Conservation (phyloP, 768 basidiomycete species). For the Gyrodon lividus region DNA sequence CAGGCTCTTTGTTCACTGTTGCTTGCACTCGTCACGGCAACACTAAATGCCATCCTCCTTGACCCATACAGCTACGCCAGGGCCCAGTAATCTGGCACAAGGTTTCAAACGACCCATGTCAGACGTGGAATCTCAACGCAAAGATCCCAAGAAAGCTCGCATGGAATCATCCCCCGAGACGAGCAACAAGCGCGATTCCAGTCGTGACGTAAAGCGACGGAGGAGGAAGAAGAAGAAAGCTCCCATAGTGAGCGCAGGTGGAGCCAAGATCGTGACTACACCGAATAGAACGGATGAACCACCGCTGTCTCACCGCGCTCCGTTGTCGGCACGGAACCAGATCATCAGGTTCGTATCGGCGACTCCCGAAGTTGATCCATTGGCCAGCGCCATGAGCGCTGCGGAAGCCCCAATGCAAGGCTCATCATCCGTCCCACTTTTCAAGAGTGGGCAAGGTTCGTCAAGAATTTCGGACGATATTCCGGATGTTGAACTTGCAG, state of each 20-base stretch:
- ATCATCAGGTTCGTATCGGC: conserved; percentile 27
- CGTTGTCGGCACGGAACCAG: conserved; percentile 24
- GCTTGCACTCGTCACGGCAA: neutral
- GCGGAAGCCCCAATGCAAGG: neutral
- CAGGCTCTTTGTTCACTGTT: neutral
- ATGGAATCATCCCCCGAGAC: conserved; percentile 18
- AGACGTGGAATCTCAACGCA: conserved; percentile 21
- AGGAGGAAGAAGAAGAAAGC: conserved; percentile 31
- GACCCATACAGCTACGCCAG: conserved; percentile 20
- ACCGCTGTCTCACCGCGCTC: conserved; percentile 8
- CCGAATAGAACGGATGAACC: conserved; percentile 9
- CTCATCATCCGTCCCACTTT: neutral
- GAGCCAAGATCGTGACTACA: conserved; percentile 11
- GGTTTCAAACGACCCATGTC: conserved; percentile 21
- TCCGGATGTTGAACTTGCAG: neutral
- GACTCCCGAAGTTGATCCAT: conserved; percentile 12
- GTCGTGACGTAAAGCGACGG: conserved; percentile 26
- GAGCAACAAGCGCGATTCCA: conserved; percentile 15
- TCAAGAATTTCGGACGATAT: neutral
- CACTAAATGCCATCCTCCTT: conserved; percentile 23
- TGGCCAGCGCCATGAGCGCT: neutral
- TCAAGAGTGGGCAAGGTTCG: neutral
- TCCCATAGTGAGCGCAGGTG: conserved; percentile 16
- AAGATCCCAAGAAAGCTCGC: conserved; percentile 25
- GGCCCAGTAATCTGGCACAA: conserved; percentile 4